These are phyloP conservation scores for Ministeria vibrans DNA, from an alignment of 78 protist genomes.

Conservation along the genomic window DNA sequence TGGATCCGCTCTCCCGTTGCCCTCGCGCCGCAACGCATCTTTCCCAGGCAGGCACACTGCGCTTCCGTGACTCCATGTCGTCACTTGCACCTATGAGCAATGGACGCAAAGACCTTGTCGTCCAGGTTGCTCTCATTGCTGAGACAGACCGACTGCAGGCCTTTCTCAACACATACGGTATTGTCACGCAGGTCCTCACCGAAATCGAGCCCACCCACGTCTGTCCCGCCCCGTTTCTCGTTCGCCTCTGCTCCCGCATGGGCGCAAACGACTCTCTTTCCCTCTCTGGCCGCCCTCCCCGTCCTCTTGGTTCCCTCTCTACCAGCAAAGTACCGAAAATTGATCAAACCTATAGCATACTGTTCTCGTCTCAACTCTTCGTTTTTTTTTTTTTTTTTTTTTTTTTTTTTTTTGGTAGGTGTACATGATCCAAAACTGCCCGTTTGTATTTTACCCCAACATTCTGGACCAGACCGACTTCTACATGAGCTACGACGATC, in stretches of 20 bases:
- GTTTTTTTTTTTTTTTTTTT: no score
- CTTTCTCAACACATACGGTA: slow-evolving; percentile 20
- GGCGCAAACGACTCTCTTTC: not conserved
- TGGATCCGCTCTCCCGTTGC: not conserved
- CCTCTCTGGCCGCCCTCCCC: slow-evolving; percentile 18
- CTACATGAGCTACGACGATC: slow-evolving; percentile 13
- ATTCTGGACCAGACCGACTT: slow-evolving; percentile 19
- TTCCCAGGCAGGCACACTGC: no score
- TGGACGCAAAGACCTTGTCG: slow-evolving; percentile 4
- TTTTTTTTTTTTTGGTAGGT: no score
- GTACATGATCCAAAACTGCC: not conserved
- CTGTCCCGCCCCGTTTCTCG: slow-evolving; percentile 8
- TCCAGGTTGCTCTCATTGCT: slow-evolving; percentile 14
- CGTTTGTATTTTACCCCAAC: slow-evolving; percentile 20
- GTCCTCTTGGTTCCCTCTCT: slow-evolving; percentile 14
- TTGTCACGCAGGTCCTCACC: slow-evolving; percentile 9
- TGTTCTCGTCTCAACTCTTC: no score
- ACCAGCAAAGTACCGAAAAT: slow-evolving; percentile 7
- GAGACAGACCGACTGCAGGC: slow-evolving; percentile 16
- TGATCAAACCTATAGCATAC: no score
- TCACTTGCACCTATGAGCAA: no score
- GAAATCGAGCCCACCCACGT: slow-evolving; percentile 15
- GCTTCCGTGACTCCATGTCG: no score
- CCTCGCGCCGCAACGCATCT: not conserved
- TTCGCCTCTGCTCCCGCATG: not conserved